These are phyloP conservation scores for Clathrospora elynae DNA, from an alignment of 2,329 filamentous ascomycete genomes.

Conservation along the genomic window DNA sequence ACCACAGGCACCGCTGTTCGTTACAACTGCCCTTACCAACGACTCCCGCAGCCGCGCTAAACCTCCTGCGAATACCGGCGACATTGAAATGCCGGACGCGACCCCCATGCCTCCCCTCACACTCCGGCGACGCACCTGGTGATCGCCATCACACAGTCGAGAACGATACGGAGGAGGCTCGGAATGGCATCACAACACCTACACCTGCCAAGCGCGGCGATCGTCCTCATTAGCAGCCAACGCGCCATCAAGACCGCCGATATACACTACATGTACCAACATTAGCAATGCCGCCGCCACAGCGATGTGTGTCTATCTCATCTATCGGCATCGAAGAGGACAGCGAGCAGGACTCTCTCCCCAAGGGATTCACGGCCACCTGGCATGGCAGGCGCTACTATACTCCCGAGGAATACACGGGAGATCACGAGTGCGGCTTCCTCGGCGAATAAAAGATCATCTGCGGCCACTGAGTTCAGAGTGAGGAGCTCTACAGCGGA, in stretches of 20 bases:
- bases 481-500: slow-evolving; percentile 10
- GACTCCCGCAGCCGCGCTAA: too few relatives aligned
- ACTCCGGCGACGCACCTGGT: not conserved
- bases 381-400: slow-evolving; percentile 7
- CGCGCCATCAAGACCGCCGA: slow-evolving; percentile 2
- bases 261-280: not conserved
- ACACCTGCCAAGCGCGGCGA: not conserved
- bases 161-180: not conserved
- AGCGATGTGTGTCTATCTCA: not conserved
- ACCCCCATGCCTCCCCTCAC: not conserved
- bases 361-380: slow-evolving; percentile 20
- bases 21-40: too few relatives aligned
- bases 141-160: not conserved
- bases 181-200: not conserved
- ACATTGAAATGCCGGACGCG: too few relatives aligned
- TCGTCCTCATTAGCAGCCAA: not conserved
- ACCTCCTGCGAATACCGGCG: too few relatives aligned
- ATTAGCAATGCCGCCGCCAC: not conserved
- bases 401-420: not conserved
- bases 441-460: slow-evolving; percentile 14
- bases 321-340: not conserved
- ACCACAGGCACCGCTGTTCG: not conserved
- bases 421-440: slow-evolving; percentile 3
- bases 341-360: not conserved
- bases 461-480: slow-evolving; percentile 21